Percentiles rank a stretch among this genome's conserved stretches.
Evolutionary conservation across 1,139 yeast species (phyloP).

Genomic region (Arxiozyma bovina): DNA sequence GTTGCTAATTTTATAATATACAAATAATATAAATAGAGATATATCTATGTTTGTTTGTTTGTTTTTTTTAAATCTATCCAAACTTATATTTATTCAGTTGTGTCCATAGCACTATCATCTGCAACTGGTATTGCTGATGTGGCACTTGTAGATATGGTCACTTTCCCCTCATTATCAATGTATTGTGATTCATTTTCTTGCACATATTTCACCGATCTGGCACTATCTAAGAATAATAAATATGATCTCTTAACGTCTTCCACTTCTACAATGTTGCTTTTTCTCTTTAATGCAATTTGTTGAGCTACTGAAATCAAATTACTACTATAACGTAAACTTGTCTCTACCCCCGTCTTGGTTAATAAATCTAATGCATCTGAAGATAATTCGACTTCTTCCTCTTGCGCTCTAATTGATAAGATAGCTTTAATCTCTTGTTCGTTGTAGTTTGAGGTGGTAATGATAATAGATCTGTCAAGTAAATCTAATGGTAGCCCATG

Average conservation of each 20-base stretch:
- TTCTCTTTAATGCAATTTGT: slow-evolving; percentile 75
- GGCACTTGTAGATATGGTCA: slow-evolving; percentile 37
- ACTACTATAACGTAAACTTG: slow-evolving; percentile 86
- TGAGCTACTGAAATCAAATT: slow-evolving; percentile 85
- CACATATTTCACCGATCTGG: slow-evolving; percentile 74
- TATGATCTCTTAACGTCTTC: slow-evolving; percentile 84
- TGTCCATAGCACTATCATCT: slow-evolving; percentile 26
- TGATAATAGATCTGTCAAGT: slow-evolving; percentile 87
- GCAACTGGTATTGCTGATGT: slow-evolving; percentile 5
- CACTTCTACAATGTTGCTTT: slow-evolving; percentile 61
- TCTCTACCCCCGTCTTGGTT: slow-evolving; percentile 87
- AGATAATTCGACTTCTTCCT: slow-evolving; percentile 84
- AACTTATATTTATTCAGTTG: slow-evolving; percentile 18
- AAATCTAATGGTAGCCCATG: slow-evolving; percentile 95
- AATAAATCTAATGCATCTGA: slow-evolving; percentile 80
- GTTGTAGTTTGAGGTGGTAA: slow-evolving; percentile 70
- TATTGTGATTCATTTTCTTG: slow-evolving; percentile 60
- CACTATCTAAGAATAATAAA: slow-evolving; percentile 76
- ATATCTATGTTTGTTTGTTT: not conserved
- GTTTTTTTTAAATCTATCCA: slow-evolving; percentile 3
- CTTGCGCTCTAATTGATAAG: slow-evolving; percentile 83
- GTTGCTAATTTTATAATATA: too few relatives aligned
- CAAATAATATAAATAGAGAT: not conserved
- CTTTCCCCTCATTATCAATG: slow-evolving; percentile 65
- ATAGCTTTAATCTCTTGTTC: slow-evolving; percentile 82